Conservation (phyloP, 345 rosid genomes). For the Syzygium jambos region DNA sequence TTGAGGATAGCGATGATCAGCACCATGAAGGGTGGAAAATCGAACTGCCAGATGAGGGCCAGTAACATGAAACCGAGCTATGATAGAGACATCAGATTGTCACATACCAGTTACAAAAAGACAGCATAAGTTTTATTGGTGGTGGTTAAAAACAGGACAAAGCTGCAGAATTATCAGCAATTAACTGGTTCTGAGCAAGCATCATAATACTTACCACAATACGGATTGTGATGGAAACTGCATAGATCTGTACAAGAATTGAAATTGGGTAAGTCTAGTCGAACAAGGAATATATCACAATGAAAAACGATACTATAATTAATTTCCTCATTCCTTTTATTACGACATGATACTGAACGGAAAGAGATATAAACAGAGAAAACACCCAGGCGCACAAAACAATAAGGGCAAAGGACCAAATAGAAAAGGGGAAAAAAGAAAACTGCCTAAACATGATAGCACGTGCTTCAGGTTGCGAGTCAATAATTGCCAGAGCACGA, state of each 20-base stretch:
- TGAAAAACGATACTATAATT: background rate
- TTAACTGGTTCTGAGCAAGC: background rate
- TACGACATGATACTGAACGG: background rate
- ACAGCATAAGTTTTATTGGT: background rate
- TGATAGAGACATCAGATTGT: background rate
- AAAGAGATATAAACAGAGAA: background rate
- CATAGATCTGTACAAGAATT: conserved; percentile 57
- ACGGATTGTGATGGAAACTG: conserved; percentile 82
- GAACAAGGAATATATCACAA: background rate
- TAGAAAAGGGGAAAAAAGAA: background rate
- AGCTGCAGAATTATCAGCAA: background rate
- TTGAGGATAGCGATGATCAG: conserved; percentile 46
- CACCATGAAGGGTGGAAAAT: conserved; percentile 68
- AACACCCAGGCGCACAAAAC: background rate
- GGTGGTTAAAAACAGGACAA: background rate
- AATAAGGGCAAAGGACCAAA: background rate
- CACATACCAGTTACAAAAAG: background rate
- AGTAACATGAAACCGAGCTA: conserved; percentile 62
- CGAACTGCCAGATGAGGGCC: conserved; percentile 62
- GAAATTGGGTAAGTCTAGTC: background rate
- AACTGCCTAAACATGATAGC: background rate
- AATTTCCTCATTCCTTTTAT: background rate
- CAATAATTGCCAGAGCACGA: background rate
- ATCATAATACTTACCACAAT: conserved; percentile 46
- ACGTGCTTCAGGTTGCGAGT: background rate